Evolutionary conservation across 345 rosid species (phyloP), one percentile per base, ranked within the genome.

Genomic region (Erucastrum elatum): DNA sequence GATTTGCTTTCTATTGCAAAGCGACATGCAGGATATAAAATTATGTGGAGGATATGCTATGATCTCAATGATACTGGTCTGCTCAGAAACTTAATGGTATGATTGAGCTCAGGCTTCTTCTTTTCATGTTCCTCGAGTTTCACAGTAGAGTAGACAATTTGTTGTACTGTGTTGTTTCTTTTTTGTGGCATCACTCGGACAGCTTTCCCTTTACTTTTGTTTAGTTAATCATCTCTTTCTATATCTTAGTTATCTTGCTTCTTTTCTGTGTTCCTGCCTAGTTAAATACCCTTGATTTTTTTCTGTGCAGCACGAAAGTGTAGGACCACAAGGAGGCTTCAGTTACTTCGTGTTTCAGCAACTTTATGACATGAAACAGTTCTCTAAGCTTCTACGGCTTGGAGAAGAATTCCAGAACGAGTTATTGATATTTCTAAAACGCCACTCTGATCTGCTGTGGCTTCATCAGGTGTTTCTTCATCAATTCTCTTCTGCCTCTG

Each of bases 341-440:
- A 87, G 94, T 80, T 90, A 89, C 82, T 95, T 85, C 79, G 99
- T 93, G 70, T 93, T 93, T 80, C 80, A 90, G 70, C 94, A 91
- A 81, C 78, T 95, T 46, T 85, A 86, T 61, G 77, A 78, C 71
- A 90, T 78, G 82, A 88, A 82, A 81, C 94, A 91, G 66, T 88
- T 86, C 61, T 87, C 99, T 25, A 87, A 86, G 89, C 89, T 95
- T 81, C 81, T 93, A 73, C 84, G 96, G 86, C 94, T 93, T 35
- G 99, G 99, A 35, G 99, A 95, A 83, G 99, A 95, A 70, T 95
- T 95, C 76, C 96, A 84, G 60, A 93, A 91, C 55, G 96, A 90
- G 80, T 80, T 95, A 53, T 78, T 86, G 33, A 80, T 89, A 74
- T 95, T 90, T 80, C 85, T 95, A 31, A 90, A 85, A 84, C 86